Evolutionary conservation across 805 yeast species (phyloP).

Genomic region (Komagataella ulmi): DNA sequence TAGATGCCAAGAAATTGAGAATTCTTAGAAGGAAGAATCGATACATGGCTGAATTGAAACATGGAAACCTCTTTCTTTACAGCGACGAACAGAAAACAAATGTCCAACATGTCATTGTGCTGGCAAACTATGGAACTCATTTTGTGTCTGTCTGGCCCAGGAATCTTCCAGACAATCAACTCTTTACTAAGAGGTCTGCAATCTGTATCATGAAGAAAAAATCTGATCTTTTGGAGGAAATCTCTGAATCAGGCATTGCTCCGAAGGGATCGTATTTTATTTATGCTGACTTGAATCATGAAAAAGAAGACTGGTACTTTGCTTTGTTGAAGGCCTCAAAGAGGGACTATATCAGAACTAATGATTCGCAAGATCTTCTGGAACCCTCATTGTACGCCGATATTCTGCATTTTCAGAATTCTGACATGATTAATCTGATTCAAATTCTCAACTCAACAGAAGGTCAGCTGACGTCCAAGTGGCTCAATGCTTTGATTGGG

Average conservation of each 20-base stretch:
- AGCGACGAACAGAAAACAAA: slow-evolving; percentile 51
- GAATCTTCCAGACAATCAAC: slow-evolving; percentile 52
- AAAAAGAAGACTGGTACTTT: slow-evolving; percentile 91
- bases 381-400: slow-evolving; percentile 59
- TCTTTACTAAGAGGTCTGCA: slow-evolving; percentile 72
- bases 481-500: slow-evolving; percentile 86
- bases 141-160: slow-evolving; percentile 83
- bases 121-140: slow-evolving; percentile 35
- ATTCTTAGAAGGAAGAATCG: slow-evolving; percentile 38
- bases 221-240: slow-evolving; percentile 3
- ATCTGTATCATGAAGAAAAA: slow-evolving; percentile 31
- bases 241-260: slow-evolving; percentile 8
- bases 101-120: slow-evolving; percentile 66
- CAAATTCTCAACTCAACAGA: slow-evolving; percentile 72
- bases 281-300: slow-evolving; percentile 64
- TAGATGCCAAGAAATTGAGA: slow-evolving; percentile 24
- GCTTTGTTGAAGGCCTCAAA: slow-evolving; percentile 70
- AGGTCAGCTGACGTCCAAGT: slow-evolving; percentile 69
- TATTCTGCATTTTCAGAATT: slow-evolving; percentile 58
- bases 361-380: slow-evolving; percentile 16
- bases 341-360: slow-evolving; percentile 13
- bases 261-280: slow-evolving; percentile 38
- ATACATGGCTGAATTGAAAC: slow-evolving; percentile 62
- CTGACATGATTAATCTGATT: slow-evolving; percentile 60
- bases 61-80: slow-evolving; percentile 82